A percentile compares a stretch with the other conserved stretches of the same genome.
These are phyloP conservation scores for Cyamopsis tetragonoloba DNA, from an alignment of 306 rosid species.

Conservation along the genomic window DNA sequence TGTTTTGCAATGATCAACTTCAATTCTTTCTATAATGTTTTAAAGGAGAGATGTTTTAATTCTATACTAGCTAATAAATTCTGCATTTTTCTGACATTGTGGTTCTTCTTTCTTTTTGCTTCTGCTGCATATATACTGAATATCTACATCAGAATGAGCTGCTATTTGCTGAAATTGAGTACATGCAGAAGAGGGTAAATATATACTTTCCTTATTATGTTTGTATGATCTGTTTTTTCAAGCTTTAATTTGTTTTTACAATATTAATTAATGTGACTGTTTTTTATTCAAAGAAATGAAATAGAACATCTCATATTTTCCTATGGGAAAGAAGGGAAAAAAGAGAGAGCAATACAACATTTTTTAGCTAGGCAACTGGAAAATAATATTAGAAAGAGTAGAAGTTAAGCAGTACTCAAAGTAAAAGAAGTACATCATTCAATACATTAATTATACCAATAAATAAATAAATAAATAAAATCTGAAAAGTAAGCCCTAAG, in stretches of 20 bases:
- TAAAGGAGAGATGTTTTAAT: not conserved
- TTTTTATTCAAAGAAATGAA: not conserved
- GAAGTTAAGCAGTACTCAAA: too few species aligned
- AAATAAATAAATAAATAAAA: too few species aligned
- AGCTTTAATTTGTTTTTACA: not conserved
- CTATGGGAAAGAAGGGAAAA: not conserved
- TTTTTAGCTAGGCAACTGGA: too few species aligned
- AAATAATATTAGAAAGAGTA: too few species aligned
- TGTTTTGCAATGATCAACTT: not conserved
- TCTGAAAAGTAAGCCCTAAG: too few species aligned
- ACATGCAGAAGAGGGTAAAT: slow-evolving; percentile 77
- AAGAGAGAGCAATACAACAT: not conserved
- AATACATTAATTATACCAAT: too few species aligned
- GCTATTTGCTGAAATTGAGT: slow-evolving; percentile 79
- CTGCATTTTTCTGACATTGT: slow-evolving; percentile 22
- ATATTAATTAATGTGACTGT: not conserved
- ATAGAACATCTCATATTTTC: not conserved
- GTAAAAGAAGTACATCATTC: too few species aligned
- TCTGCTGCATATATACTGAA: slow-evolving; percentile 4
- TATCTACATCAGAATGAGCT: slow-evolving; percentile 65
- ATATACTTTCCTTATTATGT: not conserved
- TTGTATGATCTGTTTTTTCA: not conserved
- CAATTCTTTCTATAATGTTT: not conserved
- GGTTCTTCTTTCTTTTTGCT: slow-evolving; percentile 20
- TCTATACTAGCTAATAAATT: not conserved